Evolutionary conservation across 371 early-diverging fungal genomes (phyloP), one percentile per base, ranked within the genome.

Genomic region (Saksenaea vasiformis): DNA sequence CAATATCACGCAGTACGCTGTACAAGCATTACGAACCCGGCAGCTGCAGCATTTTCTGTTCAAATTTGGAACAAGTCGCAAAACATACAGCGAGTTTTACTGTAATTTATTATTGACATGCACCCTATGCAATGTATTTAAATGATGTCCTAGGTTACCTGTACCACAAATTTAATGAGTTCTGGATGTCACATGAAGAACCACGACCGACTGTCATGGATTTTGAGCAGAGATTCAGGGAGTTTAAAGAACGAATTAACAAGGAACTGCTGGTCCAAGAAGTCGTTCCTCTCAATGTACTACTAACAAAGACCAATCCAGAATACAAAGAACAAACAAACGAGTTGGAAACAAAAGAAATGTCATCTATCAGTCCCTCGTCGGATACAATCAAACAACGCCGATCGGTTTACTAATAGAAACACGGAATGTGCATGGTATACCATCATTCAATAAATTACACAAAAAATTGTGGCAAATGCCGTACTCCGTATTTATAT

Each of bases 161-260:
- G n/a, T 90, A 87, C 63, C 83, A 87, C 58, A 68, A 69, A 0
- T 93, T 92, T 67, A 87, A 90, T 60, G 73, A 77, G 8, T 82
- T 79, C 60, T 93, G 94, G 94, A 84, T 76, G 1, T 65, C 76
- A 3, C 77, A 83, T 35, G 80, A 80, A 13, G 35, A 71, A 26
- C 83, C 85, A 17, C 71, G 78, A 53, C 69, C 87, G 54, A 84
- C 87, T 3, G 82, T 90, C 5, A 91, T 93, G 90, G 92, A 93
- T 58, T 93, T 93, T 72, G 85, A 86, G 61, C 55, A 70, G 1
- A 78, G 84, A 34, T 91, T 93, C 74, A 70, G 69, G 14, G 80
- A 85, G 38, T 90, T 90, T 71, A 82, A 84, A 60, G 47, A 17
- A 27, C 41, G 66, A 14, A 70, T 87, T 26, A 80, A 87, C 60